phyloP scores from a whole-genome alignment of 768 basidiomycete species.

The Trametes punicea region DNA sequence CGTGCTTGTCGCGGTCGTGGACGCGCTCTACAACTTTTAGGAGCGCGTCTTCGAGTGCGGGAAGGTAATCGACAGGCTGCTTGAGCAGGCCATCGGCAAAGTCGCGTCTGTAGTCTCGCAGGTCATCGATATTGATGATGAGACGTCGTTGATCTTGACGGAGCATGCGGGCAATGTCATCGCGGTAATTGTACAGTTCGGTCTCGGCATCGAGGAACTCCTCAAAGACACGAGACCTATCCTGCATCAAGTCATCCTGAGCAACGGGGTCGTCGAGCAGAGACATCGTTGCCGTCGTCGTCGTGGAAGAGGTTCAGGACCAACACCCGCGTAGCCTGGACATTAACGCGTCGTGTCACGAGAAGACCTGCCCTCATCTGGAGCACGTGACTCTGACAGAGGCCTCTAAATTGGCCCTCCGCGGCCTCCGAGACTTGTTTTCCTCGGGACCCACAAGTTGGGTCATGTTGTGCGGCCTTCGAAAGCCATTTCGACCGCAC shows the following conservation, averaged over 20 bases:
- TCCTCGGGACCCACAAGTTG: too few relatives aligned
- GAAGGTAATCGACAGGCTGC: slow-evolving; percentile 80
- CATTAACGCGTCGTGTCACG: slow-evolving; percentile 25
- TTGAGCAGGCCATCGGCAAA: slow-evolving; percentile 86
- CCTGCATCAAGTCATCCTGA: slow-evolving; percentile 69
- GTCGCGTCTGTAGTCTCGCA: slow-evolving; percentile 88
- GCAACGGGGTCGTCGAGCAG: slow-evolving; percentile 53
- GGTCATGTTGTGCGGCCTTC: too few relatives aligned
- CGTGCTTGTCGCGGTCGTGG: slow-evolving; percentile 78
- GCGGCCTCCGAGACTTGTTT: too few relatives aligned
- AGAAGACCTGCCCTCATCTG: slow-evolving; percentile 34
- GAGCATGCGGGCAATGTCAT: slow-evolving; percentile 81
- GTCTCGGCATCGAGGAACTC: slow-evolving; percentile 76
- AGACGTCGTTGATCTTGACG: slow-evolving; percentile 81
- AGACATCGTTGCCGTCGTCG: slow-evolving; percentile 28
- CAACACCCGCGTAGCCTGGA: slow-evolving; percentile 26
- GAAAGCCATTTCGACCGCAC: too few relatives aligned
- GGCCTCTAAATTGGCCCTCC: neutral
- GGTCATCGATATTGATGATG: slow-evolving; percentile 92
- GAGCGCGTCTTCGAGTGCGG: slow-evolving; percentile 88
- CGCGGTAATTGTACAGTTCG: slow-evolving; percentile 73
- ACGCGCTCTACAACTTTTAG: slow-evolving; percentile 66
- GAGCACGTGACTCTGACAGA: neutral
- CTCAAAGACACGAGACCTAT: slow-evolving; percentile 75
- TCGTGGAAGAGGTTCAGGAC: slow-evolving; percentile 2